phyloP scores from a whole-genome alignment of 176 grass and related monocot genomes.

The Avena atlantica region DNA sequence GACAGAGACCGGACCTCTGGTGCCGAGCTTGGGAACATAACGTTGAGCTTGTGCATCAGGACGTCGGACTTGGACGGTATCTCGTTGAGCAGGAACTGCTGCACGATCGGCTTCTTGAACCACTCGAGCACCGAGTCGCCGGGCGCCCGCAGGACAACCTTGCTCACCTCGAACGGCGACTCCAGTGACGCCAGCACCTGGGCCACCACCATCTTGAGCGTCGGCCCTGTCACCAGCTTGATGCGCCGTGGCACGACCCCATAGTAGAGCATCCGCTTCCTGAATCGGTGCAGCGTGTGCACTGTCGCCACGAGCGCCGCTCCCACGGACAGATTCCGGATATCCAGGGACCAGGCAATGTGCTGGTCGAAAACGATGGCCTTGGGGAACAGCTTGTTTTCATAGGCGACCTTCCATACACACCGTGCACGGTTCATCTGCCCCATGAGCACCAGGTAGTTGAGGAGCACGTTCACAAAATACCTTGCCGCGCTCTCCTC shows the following conservation, averaged over 20 bases:
- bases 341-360: conserved; percentile 93
- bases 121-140: conserved; percentile 82
- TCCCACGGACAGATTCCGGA: conserved; percentile 73
- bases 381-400: conserved; percentile 96
- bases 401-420: conserved; percentile 93
- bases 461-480: conserved; percentile 91
- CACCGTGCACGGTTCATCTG: conserved; percentile 97
- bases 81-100: conserved; percentile 97
- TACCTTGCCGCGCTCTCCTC: conserved; percentile 83
- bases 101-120: conserved; percentile 98
- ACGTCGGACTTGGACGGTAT: conserved; percentile 90
- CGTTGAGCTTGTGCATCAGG: conserved; percentile 93
- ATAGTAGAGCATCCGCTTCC: conserved; percentile 97
- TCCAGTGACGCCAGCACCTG: conserved; percentile 76
- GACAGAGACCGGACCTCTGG: conserved; percentile 74
- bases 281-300: conserved; percentile 89
- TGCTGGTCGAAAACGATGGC: conserved; percentile 97
- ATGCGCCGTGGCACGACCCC: conserved; percentile 85
- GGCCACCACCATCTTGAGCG: conserved; percentile 88
- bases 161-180: conserved; percentile 88
- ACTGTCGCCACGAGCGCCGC: conserved; percentile 72
- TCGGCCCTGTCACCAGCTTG: conserved; percentile 87
- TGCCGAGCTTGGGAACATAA: conserved; percentile 85
- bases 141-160: conserved; percentile 79
- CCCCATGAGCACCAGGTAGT: conserved; percentile 94